Percentiles rank a stretch among this genome's conserved stretches.
Evolutionary conservation across 495 filamentous ascomycete genomes (phyloP).

Genomic region (Aspergillus carlsbadensis): DNA sequence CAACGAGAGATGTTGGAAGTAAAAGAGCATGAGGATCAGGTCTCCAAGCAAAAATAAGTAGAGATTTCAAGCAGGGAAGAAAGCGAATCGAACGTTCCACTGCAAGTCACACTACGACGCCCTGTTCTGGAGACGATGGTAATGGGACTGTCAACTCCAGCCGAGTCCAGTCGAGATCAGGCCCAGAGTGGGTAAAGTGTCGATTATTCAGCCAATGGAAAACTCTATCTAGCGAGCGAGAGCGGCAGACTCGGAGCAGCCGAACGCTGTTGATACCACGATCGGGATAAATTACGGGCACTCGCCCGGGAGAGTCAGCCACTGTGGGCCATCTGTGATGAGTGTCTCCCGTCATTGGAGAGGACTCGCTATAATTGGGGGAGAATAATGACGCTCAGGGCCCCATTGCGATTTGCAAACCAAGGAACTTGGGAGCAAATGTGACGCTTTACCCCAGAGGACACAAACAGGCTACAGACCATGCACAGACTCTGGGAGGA

Average conservation of each 20-base stretch:
- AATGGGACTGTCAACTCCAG: background rate
- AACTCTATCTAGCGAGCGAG: background rate
- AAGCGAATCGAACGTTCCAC: background rate
- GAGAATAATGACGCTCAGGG: background rate
- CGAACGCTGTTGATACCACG: background rate
- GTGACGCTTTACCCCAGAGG: too few relatives aligned
- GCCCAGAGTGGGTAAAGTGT: background rate
- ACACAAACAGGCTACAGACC: too few relatives aligned
- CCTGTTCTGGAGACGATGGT: background rate
- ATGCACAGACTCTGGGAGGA: too few relatives aligned
- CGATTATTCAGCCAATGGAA: background rate
- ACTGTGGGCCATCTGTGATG: slow-evolving; percentile 6
- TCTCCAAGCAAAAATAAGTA: background rate
- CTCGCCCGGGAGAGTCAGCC: slow-evolving; percentile 3
- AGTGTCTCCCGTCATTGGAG: slow-evolving; percentile 3
- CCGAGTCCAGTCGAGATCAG: background rate
- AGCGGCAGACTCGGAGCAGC: background rate
- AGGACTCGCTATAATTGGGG: slow-evolving; percentile 1
- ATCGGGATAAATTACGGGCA: background rate
- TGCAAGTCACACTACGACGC: background rate
- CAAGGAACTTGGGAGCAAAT: too few relatives aligned
- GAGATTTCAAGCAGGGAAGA: background rate
- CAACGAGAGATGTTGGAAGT: background rate
- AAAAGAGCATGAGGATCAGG: slow-evolving; percentile 7
- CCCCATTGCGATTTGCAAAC: background rate